phyloP scores from a whole-genome alignment of 345 rosid species.

The Hibiscus mutabilis region DNA sequence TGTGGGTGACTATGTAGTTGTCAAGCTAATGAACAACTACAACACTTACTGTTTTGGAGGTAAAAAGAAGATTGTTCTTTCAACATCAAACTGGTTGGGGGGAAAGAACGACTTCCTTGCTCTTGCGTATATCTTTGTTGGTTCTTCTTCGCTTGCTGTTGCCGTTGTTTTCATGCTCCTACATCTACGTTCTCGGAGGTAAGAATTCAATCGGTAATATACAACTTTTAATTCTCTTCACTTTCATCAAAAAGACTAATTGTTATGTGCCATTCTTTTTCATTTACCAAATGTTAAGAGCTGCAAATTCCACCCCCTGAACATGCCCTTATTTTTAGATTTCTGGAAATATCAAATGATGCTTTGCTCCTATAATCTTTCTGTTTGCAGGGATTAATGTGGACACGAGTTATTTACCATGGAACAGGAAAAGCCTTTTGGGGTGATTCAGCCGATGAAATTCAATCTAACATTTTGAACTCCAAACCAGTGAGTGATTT shows the following conservation, averaged over 20 bases:
- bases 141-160: conserved; percentile 49
- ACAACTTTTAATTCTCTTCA: conserved; percentile 8
- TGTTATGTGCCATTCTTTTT: neutral
- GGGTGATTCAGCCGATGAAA: conserved; percentile 14
- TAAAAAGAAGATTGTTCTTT: conserved; percentile 66
- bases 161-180: conserved; percentile 60
- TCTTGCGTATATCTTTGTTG: conserved; percentile 53
- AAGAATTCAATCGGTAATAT: conserved; percentile 1
- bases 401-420: conserved; percentile 33
- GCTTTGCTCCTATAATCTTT: neutral
- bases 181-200: conserved; percentile 62
- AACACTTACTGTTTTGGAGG: conserved; percentile 81
- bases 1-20: conserved; percentile 42
- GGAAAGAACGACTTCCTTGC: conserved; percentile 84
- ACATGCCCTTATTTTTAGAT: neutral
- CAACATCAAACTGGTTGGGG: conserved; percentile 77
- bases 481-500: neutral
- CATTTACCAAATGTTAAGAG: neutral
- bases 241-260: neutral
- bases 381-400: conserved; percentile 42
- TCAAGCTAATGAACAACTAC: conserved; percentile 62
- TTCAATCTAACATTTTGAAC: neutral
- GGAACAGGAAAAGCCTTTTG: conserved; percentile 45
- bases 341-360: neutral
- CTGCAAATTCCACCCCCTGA: neutral